These are phyloP conservation scores for Penicillium atrosanguineum DNA, from an alignment of 495 filamentous ascomycete species.

Conservation along the genomic window DNA sequence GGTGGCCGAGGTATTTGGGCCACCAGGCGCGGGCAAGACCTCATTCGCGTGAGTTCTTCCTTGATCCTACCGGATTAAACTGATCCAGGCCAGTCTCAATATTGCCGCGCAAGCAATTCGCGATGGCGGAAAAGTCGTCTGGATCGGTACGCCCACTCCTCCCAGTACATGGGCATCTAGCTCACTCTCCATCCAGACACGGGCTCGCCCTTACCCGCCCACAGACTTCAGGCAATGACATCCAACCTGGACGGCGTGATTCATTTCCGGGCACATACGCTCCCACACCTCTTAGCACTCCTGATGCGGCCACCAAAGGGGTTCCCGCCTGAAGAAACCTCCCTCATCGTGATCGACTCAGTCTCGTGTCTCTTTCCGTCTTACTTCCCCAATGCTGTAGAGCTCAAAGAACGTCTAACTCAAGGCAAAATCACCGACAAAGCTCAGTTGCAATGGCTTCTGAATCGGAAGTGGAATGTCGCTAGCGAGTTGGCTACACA, in stretches of 20 bases:
- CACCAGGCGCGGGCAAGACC: constrained; percentile 86
- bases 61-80: neutral
- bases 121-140: constrained; percentile 65
- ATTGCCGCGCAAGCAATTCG: constrained; percentile 61
- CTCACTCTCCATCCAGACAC: constrained; percentile 40
- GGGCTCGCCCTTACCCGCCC: constrained; percentile 40
- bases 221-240: constrained; percentile 39
- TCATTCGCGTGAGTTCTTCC: constrained; percentile 62
- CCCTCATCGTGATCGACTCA: constrained; percentile 72
- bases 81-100: constrained; percentile 55
- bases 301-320: constrained; percentile 57
- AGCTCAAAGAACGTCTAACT: constrained; percentile 34
- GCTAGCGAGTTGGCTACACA: constrained; percentile 53
- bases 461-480: constrained; percentile 61
- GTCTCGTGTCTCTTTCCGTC: constrained; percentile 70
- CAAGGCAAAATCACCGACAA: constrained; percentile 30
- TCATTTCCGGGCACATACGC: constrained; percentile 49
- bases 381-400: constrained; percentile 60
- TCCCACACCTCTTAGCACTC: constrained; percentile 77
- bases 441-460: constrained; percentile 51
- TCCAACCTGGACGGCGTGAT: constrained; percentile 31
- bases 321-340: constrained; percentile 58
- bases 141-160: constrained; percentile 69
- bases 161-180: neutral
- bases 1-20: constrained; percentile 86